A percentile compares a stretch with the other conserved stretches of the same genome.
Evolutionary conservation across 2,329 filamentous ascomycete genomes (phyloP).

Genomic region (Ophiostoma perfectum): DNA sequence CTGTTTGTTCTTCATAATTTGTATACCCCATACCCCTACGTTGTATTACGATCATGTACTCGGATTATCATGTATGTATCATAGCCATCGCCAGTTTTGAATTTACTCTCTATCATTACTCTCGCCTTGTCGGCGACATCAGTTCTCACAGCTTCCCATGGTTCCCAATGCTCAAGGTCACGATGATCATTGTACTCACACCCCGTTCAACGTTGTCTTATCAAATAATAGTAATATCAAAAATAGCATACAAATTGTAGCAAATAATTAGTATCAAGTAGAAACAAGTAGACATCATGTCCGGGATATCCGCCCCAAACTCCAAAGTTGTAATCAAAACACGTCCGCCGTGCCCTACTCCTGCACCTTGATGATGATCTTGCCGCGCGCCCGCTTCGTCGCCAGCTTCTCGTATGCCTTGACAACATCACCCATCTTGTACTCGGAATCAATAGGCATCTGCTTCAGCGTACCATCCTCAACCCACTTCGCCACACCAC

Average conservation of each 20-base stretch:
- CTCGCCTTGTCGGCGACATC: too few species aligned
- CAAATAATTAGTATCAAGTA: too few species aligned
- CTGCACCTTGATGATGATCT: conserved; percentile 32
- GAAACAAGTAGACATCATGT: neutral
- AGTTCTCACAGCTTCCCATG: too few species aligned
- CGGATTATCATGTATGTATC: neutral
- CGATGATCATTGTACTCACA: too few species aligned
- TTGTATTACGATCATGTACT: neutral
- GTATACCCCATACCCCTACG: neutral
- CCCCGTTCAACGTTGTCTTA: too few species aligned
- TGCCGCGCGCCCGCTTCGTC: conserved; percentile 33
- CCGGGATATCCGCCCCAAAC: conserved; percentile 5
- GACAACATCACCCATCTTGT: conserved; percentile 29
- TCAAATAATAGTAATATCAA: too few species aligned
- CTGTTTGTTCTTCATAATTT: neutral
- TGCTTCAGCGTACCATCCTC: conserved; percentile 30
- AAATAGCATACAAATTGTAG: too few species aligned
- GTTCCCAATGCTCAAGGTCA: too few species aligned
- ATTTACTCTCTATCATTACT: neutral
- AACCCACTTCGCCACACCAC: conserved; percentile 30
- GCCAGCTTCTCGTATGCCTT: conserved; percentile 34
- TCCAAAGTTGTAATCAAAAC: neutral
- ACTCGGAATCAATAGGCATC: conserved; percentile 33
- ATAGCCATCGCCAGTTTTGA: neutral
- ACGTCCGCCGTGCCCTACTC: conserved; percentile 30